Evolutionary conservation across 257 asterid species (phyloP).

Genomic region (Scutellaria minor): DNA sequence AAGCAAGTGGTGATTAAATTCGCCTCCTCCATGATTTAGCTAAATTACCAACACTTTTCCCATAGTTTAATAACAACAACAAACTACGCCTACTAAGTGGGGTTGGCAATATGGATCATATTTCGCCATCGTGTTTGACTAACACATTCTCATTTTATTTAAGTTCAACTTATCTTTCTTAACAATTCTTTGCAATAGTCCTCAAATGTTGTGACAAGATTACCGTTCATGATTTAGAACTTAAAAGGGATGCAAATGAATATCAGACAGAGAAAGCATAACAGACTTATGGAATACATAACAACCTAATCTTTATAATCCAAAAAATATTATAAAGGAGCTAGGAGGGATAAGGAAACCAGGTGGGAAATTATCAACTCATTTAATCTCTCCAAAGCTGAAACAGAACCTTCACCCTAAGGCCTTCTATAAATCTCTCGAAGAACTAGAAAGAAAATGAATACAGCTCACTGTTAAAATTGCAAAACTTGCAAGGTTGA

Average conservation of each 20-base stretch:
- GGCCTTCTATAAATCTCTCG: not conserved
- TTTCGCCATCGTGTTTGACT: too few relatives aligned
- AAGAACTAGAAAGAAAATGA: not conserved
- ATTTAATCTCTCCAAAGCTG: not conserved
- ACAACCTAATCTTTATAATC: not conserved
- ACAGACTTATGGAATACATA: too few relatives aligned
- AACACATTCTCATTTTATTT: too few relatives aligned
- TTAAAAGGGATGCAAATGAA: slow-evolving; percentile 14
- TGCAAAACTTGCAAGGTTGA: slow-evolving; percentile 5
- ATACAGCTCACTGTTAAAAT: not conserved
- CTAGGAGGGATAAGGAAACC: not conserved
- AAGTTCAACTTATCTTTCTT: too few relatives aligned
- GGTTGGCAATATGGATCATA: too few relatives aligned
- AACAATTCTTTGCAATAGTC: too few relatives aligned
- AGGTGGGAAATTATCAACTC: slow-evolving; percentile 4
- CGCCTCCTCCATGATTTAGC: not conserved
- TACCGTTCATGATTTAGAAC: not conserved
- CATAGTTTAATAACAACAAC: too few relatives aligned
- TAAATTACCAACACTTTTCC: not conserved
- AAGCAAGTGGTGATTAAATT: not conserved
- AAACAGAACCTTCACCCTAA: slow-evolving; percentile 3
- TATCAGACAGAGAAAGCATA: not conserved
- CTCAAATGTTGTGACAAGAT: not conserved
- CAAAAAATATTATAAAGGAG: not conserved
- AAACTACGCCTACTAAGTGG: too few relatives aligned